These are phyloP conservation scores for Haplographium delicatum DNA, from an alignment of 495 filamentous ascomycete species.

Conservation along the genomic window DNA sequence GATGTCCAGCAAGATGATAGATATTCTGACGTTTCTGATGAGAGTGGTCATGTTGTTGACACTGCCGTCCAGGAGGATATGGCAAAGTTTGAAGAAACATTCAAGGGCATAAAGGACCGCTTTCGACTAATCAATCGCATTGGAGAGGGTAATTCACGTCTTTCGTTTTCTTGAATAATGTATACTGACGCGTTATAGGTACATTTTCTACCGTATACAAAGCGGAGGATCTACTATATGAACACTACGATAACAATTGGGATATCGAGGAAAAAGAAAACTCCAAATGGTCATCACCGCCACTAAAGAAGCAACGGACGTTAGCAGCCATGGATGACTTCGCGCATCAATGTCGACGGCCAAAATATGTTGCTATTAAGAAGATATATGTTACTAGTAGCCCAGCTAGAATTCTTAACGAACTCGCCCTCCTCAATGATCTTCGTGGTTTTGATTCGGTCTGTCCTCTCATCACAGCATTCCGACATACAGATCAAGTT, in stretches of 20 bases:
- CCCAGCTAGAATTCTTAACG: conserved; percentile 88
- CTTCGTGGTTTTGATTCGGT: conserved; percentile 76
- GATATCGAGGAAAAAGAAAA: conserved; percentile 64
- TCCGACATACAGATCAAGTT: conserved; percentile 89
- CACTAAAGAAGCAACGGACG: conserved; percentile 39
- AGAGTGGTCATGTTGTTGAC: conserved; percentile 61
- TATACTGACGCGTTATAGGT: conserved; percentile 41
- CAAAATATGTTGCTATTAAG: conserved; percentile 91
- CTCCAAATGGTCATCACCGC: conserved; percentile 59
- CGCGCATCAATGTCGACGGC: conserved; percentile 34
- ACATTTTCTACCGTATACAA: conserved; percentile 99
- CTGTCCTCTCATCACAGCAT: conserved; percentile 93
- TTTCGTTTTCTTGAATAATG: conserved; percentile 3
- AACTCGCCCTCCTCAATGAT: conserved; percentile 92
- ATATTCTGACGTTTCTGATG: conserved; percentile 44
- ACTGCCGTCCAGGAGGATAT: conserved; percentile 77
- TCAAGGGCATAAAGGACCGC: conserved; percentile 72
- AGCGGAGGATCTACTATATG: conserved; percentile 89
- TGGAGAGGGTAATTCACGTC: conserved; percentile 67
- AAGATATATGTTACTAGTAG: conserved; percentile 99
- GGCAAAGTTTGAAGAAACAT: conserved; percentile 71
- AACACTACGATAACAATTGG: conserved; percentile 82
- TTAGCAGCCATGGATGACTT: conserved; percentile 17
- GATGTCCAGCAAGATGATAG: conserved; percentile 31
- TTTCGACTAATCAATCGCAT: conserved; percentile 95